phyloP scores from a whole-genome alignment of 2,329 filamentous ascomycete species.

The Aspergillus sp. region DNA sequence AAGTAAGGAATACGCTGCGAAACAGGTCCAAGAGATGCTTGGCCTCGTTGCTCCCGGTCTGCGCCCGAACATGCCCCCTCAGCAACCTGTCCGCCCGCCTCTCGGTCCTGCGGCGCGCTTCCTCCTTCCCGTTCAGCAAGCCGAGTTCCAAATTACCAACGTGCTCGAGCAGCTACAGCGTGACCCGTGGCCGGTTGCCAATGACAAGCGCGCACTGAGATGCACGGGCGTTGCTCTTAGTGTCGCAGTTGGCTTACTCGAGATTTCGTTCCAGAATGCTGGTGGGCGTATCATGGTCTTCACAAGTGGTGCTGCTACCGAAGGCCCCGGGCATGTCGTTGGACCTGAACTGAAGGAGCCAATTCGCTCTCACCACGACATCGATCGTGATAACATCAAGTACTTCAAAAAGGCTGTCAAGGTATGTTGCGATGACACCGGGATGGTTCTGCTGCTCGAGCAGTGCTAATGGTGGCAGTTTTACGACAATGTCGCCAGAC shows the following conservation, averaged over 20 bases:
- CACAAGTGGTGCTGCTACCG: slow-evolving; percentile 85
- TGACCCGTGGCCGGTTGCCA: slow-evolving; percentile 94
- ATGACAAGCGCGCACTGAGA: slow-evolving; percentile 78
- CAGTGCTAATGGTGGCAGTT: slow-evolving; percentile 50
- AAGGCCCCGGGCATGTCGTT: slow-evolving; percentile 94
- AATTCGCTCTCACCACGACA: slow-evolving; percentile 96
- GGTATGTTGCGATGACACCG: slow-evolving; percentile 41
- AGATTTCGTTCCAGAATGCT: slow-evolving; percentile 91
- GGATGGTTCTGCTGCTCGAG: slow-evolving; percentile 1
- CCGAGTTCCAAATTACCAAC: slow-evolving; percentile 95
- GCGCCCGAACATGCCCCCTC: slow-evolving; percentile 63
- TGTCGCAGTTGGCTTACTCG: slow-evolving; percentile 83
- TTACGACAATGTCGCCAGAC: slow-evolving; percentile 88
- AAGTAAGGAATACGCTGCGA: slow-evolving; percentile 94
- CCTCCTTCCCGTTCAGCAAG: slow-evolving; percentile 86
- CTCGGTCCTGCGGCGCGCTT: slow-evolving; percentile 80
- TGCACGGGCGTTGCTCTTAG: slow-evolving; percentile 96
- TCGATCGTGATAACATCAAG: slow-evolving; percentile 97
- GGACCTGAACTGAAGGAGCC: slow-evolving; percentile 91
- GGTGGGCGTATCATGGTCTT: slow-evolving; percentile 97
- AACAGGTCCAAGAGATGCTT: slow-evolving; percentile 99
- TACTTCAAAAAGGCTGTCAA: slow-evolving; percentile 99
- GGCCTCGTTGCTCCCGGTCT: slow-evolving; percentile 64
- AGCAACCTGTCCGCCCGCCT: slow-evolving; percentile 63
- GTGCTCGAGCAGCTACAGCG: slow-evolving; percentile 90